Base-by-base conservation (phyloP, 768 basidiomycete genomes). In the Rhizopogon rudus region DNA sequence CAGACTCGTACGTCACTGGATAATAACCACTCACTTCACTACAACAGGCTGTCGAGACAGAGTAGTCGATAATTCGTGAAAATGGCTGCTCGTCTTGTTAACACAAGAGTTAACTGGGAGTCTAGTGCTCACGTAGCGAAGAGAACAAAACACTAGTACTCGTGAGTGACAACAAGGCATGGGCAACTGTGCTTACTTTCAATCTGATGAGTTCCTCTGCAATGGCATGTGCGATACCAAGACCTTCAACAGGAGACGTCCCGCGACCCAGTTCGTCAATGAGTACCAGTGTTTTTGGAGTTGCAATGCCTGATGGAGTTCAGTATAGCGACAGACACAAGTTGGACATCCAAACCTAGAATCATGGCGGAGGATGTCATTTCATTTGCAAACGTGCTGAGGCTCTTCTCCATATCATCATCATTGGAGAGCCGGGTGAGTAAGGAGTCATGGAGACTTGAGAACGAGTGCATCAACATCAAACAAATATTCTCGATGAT, bases 351-450 rank as follows among this genome's bases (percentile, higher is more conserved):
- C 68, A 52, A 56, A 85, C 93, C 88, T 44, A 96, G 73, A 52
- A 98, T 93, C 90, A 94, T 93, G 1, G 93, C 89, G 25, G 86
- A 86, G 2, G 90, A 84, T 1, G 88, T 83, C 92, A 99, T 98
- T 71, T 99, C 96, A 59, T 83, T 87, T 1, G 93, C 93, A 71
- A 99, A 99, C 0, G 97, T 98, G 60, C 94, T 97, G 25, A 98
- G 69, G 43, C 81, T 89, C 64, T 84, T 88, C 69, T 96, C 93
- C 65, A 94, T 80, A 61, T 93, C 87, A 63, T 98, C 94, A 60
- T 98, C 94, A 61, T 98, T 98, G 1, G 93, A 96, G 16, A 99
- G 75, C 2, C 96, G 83, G 0, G 86, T 88, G 25, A 98, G 78
- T 5, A 98, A 77, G 0, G 86, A 80, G 58, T 96, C 92, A 57